Percentiles rank a stretch among this genome's conserved stretches.
phyloP scores from a whole-genome alignment of 495 filamentous ascomycete genomes.

The Talaromyces wortmannii region DNA sequence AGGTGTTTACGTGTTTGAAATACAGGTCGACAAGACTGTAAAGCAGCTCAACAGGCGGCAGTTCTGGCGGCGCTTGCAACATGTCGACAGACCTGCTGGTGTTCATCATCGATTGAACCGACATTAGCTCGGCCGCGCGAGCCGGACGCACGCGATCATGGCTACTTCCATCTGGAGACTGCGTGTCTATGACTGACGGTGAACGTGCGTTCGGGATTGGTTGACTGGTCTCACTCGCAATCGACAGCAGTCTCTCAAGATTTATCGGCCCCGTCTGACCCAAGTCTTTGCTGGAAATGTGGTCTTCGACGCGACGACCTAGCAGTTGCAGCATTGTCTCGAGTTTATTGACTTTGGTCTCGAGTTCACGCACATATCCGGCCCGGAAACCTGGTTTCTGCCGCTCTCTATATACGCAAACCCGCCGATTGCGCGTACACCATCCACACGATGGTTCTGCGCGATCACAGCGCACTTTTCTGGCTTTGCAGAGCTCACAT shows the following conservation, averaged over 20 bases:
- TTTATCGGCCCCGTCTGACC: conserved; percentile 17
- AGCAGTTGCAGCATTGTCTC: neutral
- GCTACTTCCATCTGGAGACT: no score
- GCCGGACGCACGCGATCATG: neutral
- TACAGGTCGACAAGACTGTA: conserved; percentile 67
- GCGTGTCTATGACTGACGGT: no score
- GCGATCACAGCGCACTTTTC: neutral
- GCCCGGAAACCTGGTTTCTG: conserved; percentile 68
- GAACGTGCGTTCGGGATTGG: neutral
- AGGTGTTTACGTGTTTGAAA: conserved; percentile 73
- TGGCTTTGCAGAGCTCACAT: neutral
- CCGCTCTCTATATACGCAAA: conserved; percentile 64
- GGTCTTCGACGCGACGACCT: neutral
- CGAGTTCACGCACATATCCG: conserved; percentile 69
- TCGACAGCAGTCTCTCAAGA: neutral
- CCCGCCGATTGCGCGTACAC: conserved; percentile 59
- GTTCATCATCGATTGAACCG: conserved; percentile 1
- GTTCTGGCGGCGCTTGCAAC: conserved; percentile 45
- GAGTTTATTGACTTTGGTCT: conserved; percentile 39
- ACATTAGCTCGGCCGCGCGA: neutral
- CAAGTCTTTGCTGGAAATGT: conserved; percentile 10
- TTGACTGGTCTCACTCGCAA: neutral
- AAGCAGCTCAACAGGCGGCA: conserved; percentile 65
- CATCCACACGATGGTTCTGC: conserved; percentile 66
- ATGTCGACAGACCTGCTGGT: neutral